phyloP scores from a whole-genome alignment of 2,329 filamentous ascomycete genomes.

The Neonectria faginata region DNA sequence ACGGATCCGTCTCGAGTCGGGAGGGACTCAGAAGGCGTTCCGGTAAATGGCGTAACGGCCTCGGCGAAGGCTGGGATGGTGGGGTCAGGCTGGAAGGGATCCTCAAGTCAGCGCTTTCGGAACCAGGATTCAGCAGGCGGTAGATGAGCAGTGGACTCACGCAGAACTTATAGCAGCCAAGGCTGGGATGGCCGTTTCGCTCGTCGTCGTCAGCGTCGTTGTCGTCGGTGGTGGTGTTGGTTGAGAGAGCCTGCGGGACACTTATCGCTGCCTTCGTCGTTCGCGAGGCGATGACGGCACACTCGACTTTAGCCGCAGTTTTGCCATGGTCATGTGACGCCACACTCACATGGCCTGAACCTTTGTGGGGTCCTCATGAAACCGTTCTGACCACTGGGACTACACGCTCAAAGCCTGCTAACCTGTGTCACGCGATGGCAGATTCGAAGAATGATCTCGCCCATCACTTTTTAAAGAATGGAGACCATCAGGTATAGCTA shows the following conservation, averaged over 20 bases:
- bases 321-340: constrained; percentile 50
- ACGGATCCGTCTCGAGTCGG: constrained; percentile 31
- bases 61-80: constrained; percentile 40
- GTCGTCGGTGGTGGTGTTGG: constrained; percentile 36
- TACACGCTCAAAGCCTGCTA: neutral
- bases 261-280: constrained; percentile 48
- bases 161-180: constrained; percentile 1
- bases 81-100: constrained; percentile 43
- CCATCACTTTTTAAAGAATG: neutral
- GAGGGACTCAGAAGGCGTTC: constrained; percentile 31
- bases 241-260: constrained; percentile 42
- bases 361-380: constrained; percentile 9
- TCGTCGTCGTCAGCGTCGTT: constrained; percentile 36
- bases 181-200: constrained; percentile 9
- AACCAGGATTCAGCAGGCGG: neutral
- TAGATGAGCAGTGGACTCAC: constrained; percentile 20
- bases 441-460: neutral
- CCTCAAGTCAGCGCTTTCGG: constrained; percentile 15
- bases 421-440: constrained; percentile 14
- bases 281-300: constrained; percentile 50
- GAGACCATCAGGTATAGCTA: neutral
- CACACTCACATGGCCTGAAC: constrained; percentile 38
- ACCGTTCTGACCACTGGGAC: neutral
- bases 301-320: constrained; percentile 45
- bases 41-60: constrained; percentile 41